These are phyloP conservation scores for Oidiodendron maius DNA, from an alignment of 495 filamentous ascomycete genomes.

Conservation along the genomic window DNA sequence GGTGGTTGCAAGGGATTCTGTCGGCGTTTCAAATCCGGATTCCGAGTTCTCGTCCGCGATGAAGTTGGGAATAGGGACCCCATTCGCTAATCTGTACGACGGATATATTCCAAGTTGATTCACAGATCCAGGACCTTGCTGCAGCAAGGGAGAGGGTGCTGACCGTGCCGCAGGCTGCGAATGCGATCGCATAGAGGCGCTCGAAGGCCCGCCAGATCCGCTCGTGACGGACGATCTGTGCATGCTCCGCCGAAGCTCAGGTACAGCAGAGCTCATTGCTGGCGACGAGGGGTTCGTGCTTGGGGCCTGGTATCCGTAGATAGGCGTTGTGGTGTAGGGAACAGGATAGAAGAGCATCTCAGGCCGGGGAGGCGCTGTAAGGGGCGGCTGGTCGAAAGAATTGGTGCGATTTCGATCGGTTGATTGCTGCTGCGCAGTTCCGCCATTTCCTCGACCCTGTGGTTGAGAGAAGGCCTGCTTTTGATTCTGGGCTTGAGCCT, in stretches of 20 bases:
- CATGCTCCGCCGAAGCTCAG: slow-evolving; percentile 43
- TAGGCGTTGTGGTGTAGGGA: slow-evolving; percentile 9
- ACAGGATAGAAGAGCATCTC: slow-evolving; percentile 39
- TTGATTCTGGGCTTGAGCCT: slow-evolving; percentile 35
- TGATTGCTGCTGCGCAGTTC: slow-evolving; percentile 13
- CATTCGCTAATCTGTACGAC: slow-evolving; percentile 31
- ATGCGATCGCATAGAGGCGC: slow-evolving; percentile 46
- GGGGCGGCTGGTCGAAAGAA: slow-evolving; percentile 41
- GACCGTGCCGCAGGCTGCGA: slow-evolving; percentile 49
- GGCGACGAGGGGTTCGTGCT: slow-evolving; percentile 43
- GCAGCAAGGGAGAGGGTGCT: slow-evolving; percentile 11
- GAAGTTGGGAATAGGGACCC: slow-evolving; percentile 38
- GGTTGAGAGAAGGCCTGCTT: slow-evolving; percentile 36
- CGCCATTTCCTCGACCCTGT: slow-evolving; percentile 29
- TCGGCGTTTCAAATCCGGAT: slow-evolving; percentile 16
- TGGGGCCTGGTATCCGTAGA: slow-evolving; percentile 20
- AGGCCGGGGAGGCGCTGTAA: slow-evolving; percentile 43
- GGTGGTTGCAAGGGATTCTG: not conserved
- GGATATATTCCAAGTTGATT: slow-evolving; percentile 26
- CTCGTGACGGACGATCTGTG: slow-evolving; percentile 36
- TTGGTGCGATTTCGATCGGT: slow-evolving; percentile 45
- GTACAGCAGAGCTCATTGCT: slow-evolving; percentile 27
- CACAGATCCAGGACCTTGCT: slow-evolving; percentile 24
- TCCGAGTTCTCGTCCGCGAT: slow-evolving; percentile 40
- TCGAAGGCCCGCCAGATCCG: slow-evolving; percentile 32